phyloP scores from a whole-genome alignment of 2,329 filamentous ascomycete genomes.

The Microsporum audouinii region DNA sequence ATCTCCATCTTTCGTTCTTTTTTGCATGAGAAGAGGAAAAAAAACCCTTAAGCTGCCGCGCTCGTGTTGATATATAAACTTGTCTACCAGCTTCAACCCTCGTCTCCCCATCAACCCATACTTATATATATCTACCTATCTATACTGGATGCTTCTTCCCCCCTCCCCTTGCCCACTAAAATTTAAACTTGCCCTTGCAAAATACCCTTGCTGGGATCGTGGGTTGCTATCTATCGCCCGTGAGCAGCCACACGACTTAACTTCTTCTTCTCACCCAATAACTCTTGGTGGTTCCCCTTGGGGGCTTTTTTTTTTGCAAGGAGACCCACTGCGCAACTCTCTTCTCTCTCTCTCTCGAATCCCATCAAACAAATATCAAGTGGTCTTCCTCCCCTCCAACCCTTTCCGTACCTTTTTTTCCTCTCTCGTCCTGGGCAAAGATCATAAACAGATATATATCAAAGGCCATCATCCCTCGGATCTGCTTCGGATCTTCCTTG shows the following conservation, averaged over 20 bases:
- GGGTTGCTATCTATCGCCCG: constrained; percentile 2
- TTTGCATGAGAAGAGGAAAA: neutral
- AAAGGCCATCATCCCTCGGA: neutral
- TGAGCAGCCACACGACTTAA: constrained; percentile 4
- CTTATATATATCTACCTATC: neutral
- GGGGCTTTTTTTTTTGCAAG: neutral
- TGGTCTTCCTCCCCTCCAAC: neutral
- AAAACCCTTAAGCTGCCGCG: neutral
- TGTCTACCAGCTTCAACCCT: too few relatives aligned
- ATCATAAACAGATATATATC: neutral
- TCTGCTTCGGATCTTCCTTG: neutral
- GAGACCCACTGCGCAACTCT: neutral
- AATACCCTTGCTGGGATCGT: constrained; percentile 5
- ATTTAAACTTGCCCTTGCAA: constrained; percentile 4
- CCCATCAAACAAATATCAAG: constrained; percentile 3
- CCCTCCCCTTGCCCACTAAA: neutral
- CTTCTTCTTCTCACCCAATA: neutral
- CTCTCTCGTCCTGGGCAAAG: neutral
- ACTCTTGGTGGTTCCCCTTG: neutral
- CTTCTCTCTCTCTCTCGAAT: neutral
- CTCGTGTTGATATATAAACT: neutral
- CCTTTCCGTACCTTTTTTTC: neutral
- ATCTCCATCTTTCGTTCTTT: neutral
- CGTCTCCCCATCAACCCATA: neutral
- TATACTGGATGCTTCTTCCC: neutral